Evolutionary conservation across 139 green algal species (phyloP), one percentile per base, ranked within the genome.

Genomic region (Coelastrella sp.): DNA sequence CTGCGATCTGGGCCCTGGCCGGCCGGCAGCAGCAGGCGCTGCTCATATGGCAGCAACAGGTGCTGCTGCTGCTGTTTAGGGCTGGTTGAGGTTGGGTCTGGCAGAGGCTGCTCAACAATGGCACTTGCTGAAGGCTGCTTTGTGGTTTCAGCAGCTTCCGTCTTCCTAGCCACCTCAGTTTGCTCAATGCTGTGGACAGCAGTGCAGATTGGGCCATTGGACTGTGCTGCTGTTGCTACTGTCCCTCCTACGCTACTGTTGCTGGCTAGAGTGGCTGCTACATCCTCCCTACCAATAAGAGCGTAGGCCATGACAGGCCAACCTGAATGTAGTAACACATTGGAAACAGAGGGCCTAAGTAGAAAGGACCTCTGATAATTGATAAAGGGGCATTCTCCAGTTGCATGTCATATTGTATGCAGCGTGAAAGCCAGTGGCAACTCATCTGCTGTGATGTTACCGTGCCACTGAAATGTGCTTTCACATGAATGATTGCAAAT

Each of bases 271-370:
- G 92, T 96, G 58, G 96, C 95, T 7, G 96, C 97, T 12, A 99
- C 94, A 87, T 99, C 97, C 57, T 98, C 93, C 0, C 97, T 90
- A 0, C 96, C 96, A 12, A 99, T 93, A 66, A 99, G 93, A 22
- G 94, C 89, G 78, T 99, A 99, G 0, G 95, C 97, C 70, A 93
- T 93, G 4, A 92, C n/a, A 0, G 96, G 95, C 97, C 97, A 99
- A 24, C 93, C 95, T 93, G 90, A 15, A 89, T 9, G 35, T 3
- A 49, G 35, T 49, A 49, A 49, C 35, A 49, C 35, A 49, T 5
- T 3, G 3, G 35, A 49, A 49, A 49, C 35, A 8, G 22, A 57
- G 0, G n/a, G 84, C 20, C 84, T 56, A 10, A 75, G 8, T 58
- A 58, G 57, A 90, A 90, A 68, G 22, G 79, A 84, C 15, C 76